Conservation (phyloP, 306 rosid species). For the Vachellia pachyceras region DNA sequence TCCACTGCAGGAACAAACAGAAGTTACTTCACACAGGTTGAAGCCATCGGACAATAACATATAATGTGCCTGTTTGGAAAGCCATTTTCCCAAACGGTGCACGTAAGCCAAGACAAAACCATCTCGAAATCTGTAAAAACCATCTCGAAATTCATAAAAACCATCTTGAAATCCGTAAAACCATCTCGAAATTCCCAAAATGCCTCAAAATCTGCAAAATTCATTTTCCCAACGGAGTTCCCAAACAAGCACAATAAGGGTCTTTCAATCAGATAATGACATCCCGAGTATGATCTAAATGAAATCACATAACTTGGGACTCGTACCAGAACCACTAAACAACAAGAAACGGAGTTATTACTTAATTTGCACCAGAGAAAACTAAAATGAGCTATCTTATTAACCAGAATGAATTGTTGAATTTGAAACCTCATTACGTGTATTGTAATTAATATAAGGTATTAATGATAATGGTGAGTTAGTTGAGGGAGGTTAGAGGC, state of each 20-base stretch:
- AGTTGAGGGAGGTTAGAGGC: background rate
- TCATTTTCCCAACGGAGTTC: too few relatives aligned
- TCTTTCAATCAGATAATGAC: constrained; percentile 16
- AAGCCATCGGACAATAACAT: constrained; percentile 5
- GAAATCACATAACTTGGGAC: background rate
- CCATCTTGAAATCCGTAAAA: too few relatives aligned
- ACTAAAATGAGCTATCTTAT: background rate
- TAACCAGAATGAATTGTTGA: background rate
- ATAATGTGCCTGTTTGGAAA: too few relatives aligned
- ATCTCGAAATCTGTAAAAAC: too few relatives aligned
- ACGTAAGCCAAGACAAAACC: too few relatives aligned
- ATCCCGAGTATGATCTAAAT: background rate
- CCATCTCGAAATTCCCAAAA: too few relatives aligned
- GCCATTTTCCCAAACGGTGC: too few relatives aligned
- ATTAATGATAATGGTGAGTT: too few relatives aligned
- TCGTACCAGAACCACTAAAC: background rate
- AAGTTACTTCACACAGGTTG: constrained; percentile 4
- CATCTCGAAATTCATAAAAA: too few relatives aligned
- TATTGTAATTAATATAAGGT: too few relatives aligned
- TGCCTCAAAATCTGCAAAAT: too few relatives aligned
- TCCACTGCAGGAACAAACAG: constrained; percentile 69
- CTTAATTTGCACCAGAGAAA: background rate
- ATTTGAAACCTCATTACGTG: background rate
- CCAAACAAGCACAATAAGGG: too few relatives aligned
- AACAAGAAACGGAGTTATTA: background rate